Evolutionary conservation across 805 yeast species (phyloP).

Genomic region (Suhomyces faveliae): DNA sequence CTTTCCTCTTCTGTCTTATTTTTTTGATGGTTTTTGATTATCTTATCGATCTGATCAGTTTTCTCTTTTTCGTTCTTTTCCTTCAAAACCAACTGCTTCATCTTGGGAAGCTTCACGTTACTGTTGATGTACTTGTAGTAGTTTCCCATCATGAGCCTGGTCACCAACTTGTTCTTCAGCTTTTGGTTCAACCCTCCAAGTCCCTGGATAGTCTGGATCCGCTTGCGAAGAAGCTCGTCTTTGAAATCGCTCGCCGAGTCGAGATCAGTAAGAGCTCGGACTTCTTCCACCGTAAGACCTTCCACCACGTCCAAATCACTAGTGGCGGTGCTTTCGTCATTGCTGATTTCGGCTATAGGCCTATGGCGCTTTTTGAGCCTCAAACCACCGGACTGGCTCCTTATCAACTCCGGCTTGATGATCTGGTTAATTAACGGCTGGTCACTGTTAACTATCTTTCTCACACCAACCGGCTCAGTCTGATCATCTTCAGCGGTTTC

Average conservation of each 20-base stretch:
- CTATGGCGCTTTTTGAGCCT: constrained; percentile 4
- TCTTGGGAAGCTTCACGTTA: constrained; percentile 13
- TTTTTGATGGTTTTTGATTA: constrained; percentile 9
- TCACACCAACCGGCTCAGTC: constrained; percentile 57
- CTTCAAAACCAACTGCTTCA: constrained; percentile 18
- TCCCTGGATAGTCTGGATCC: constrained; percentile 48
- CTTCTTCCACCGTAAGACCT: constrained; percentile 36
- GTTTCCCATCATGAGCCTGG: constrained; percentile 68
- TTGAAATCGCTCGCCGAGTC: constrained; percentile 38
- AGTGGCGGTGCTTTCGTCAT: constrained; percentile 14
- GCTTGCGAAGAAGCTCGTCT: constrained; percentile 42
- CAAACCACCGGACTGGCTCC: neutral
- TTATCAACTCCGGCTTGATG: constrained; percentile 42
- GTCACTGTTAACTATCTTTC: constrained; percentile 44
- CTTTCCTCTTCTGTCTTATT: neutral
- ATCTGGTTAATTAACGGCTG: constrained; percentile 53
- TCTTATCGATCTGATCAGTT: constrained; percentile 3
- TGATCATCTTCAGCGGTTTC: constrained; percentile 15
- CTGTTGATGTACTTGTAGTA: constrained; percentile 49
- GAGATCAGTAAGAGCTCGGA: constrained; percentile 35
- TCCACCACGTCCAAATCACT: constrained; percentile 34
- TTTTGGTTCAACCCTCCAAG: constrained; percentile 36
- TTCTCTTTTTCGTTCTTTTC: constrained; percentile 8
- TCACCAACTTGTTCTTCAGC: constrained; percentile 52
- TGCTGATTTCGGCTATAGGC: neutral